Conservation (phyloP, 108 stramenopile genomes). For the Skeletonema grethae region DNA sequence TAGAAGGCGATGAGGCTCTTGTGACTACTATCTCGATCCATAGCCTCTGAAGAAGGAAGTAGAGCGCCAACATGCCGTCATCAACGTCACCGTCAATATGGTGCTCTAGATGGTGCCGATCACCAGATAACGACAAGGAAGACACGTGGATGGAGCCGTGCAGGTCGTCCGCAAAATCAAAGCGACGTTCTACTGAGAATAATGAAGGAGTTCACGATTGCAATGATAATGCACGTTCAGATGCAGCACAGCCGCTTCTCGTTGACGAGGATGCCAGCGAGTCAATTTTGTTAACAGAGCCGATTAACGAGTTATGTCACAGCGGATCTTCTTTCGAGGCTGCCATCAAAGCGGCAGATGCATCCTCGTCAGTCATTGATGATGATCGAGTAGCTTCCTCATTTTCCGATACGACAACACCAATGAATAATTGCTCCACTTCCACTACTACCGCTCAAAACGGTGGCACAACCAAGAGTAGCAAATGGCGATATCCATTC, state of each 20-base stretch:
- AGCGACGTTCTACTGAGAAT: neutral
- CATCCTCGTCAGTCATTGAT: neutral
- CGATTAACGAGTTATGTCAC: too few species aligned
- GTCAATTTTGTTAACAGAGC: neutral
- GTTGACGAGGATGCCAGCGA: neutral
- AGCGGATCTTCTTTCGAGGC: too few species aligned
- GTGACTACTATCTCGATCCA: neutral
- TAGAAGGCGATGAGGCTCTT: neutral
- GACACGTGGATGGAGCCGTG: constrained; percentile 1
- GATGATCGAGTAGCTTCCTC: neutral
- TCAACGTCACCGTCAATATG: neutral
- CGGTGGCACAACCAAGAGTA: neutral
- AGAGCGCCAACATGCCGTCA: neutral
- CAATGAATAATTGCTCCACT: neutral
- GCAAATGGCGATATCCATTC: constrained; percentile 2
- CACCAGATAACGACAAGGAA: neutral
- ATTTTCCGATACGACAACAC: neutral
- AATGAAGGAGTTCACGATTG: neutral
- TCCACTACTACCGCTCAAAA: neutral
- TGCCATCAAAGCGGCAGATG: too few species aligned
- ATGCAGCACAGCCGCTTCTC: neutral
- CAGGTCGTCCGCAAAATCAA: neutral
- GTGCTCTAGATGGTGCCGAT: neutral
- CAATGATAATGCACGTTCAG: neutral
- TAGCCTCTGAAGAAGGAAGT: neutral